Conservation (phyloP, 2,329 filamentous ascomycete genomes). For the Scolecobasidium constrictum region DNA sequence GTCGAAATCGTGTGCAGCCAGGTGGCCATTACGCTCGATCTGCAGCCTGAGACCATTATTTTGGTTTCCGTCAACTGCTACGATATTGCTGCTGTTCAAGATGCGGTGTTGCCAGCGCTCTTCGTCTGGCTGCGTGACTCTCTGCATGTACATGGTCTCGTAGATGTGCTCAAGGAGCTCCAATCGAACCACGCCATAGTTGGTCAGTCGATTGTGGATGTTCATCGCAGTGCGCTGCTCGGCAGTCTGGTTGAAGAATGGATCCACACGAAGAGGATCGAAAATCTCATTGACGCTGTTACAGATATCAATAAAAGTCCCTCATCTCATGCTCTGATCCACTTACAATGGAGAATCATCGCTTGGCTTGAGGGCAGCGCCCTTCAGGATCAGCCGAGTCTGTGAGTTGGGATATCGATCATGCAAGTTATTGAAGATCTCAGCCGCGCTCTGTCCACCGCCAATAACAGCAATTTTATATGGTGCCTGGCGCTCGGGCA, state of each 20-base stretch:
- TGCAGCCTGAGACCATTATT: slow-evolving; percentile 41
- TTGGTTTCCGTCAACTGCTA: slow-evolving; percentile 44
- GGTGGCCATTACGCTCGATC: slow-evolving; percentile 11
- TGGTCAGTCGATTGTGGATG: slow-evolving; percentile 67
- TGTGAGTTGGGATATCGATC: slow-evolving; percentile 69
- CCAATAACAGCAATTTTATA: slow-evolving; percentile 79
- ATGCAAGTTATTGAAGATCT: slow-evolving; percentile 88
- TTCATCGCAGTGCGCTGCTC: slow-evolving; percentile 51
- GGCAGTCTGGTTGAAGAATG: slow-evolving; percentile 57
- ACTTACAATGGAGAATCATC: slow-evolving; percentile 92
- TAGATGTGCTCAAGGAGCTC: slow-evolving; percentile 83
- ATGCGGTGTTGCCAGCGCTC: slow-evolving; percentile 74
- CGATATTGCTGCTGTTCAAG: slow-evolving; percentile 55
- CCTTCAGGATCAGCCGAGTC: slow-evolving; percentile 70
- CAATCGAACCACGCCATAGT: slow-evolving; percentile 91
- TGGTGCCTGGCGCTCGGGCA: slow-evolving; percentile 42
- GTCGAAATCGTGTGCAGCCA: slow-evolving; percentile 61
- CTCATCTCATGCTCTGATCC: too few species aligned
- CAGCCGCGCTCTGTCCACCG: slow-evolving; percentile 83
- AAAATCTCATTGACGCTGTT: slow-evolving; percentile 87
- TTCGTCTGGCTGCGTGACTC: slow-evolving; percentile 59
- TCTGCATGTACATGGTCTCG: slow-evolving; percentile 77
- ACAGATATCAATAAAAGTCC: neutral
- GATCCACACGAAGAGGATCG: slow-evolving; percentile 75
- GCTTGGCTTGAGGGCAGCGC: slow-evolving; percentile 74